Evolutionary conservation across 2,329 filamentous ascomycete species (phyloP), one percentile per base, ranked within the genome.

Genomic region (Fusarium anguioides): DNA sequence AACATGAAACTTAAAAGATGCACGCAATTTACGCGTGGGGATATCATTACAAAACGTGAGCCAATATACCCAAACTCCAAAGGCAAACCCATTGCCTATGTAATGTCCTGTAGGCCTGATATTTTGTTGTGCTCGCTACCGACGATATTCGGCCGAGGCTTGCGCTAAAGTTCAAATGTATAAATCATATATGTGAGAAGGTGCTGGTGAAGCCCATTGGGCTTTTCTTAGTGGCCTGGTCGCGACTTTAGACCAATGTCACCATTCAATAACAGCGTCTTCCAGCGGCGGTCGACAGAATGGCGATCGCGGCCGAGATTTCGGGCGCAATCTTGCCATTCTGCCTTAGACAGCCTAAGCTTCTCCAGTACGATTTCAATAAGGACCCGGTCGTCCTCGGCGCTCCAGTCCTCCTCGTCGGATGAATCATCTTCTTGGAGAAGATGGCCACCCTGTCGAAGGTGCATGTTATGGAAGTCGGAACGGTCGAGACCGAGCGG

Each of bases 341-440:
- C 87, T 48, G 83, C 81, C 76, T 87, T 89, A 69, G 84, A 84
- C 21, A 91, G 81, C 77, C 85, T 86, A 54, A 91, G 81, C 79
- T 90, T 90, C 74, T 89, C 87, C 8, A 91, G 80, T 36, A 91
- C 87, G 18, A 91, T 81, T 76, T 90, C 87, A n/a, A 91, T 86
- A 3, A 91, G 80, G 57, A 89, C 81, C 57, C 87, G 82, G 74
- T 91, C 88, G 63, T 91, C 87, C 65, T 90, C 88, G 4, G 81
- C 80, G 60, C 83, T 88, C 89, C 89, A 91, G 36, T 78, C 77
- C 57, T 81, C 79, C 60, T 84, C 83, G 4, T 75, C 78, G 49
- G 83, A 83, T 26, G 83, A 83, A 27, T 78, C 71, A 17, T 82
- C 75, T 35, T 81, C 79, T 77, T 78, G 51, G 78, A 29, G 78